Conservation (phyloP, 1,139 yeast genomes). For the Saccharomyces hybrid region DNA sequence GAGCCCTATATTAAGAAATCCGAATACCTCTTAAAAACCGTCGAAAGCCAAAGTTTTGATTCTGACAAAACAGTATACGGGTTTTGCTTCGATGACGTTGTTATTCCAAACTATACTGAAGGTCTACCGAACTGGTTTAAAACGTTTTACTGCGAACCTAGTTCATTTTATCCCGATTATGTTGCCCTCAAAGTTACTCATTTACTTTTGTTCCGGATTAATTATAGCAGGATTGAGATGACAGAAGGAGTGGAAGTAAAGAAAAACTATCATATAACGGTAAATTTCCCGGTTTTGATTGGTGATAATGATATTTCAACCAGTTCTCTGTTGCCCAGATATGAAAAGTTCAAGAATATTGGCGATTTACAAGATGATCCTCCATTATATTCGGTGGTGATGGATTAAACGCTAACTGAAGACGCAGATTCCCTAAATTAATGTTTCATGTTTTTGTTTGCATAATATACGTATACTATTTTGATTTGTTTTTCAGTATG, state of each 20-base stretch:
- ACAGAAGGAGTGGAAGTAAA: neutral
- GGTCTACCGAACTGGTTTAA: conserved; percentile 6
- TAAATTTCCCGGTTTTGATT: neutral
- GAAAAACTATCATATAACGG: neutral
- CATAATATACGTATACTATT: neutral
- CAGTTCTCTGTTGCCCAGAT: neutral
- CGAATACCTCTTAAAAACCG: neutral
- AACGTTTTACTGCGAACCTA: conserved; percentile 17
- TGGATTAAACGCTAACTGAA: neutral
- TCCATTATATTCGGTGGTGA: neutral
- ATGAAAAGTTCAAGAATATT: neutral
- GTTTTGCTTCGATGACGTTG: conserved; percentile 4
- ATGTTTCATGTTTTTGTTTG: neutral
- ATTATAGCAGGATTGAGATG: neutral
- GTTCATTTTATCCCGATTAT: conserved; percentile 3
- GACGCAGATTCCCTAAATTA: neutral
- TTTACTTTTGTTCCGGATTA: neutral
- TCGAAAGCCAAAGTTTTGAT: conserved; percentile 1
- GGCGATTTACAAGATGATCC: neutral
- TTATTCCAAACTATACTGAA: conserved; percentile 4
- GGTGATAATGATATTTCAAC: neutral
- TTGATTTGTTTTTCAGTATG: neutral
- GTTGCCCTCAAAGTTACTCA: neutral
- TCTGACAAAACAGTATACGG: conserved; percentile 5
- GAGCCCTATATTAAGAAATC: neutral